phyloP scores from a whole-genome alignment of 2,329 filamentous ascomycete genomes.

The Periconia macrospinosa region DNA sequence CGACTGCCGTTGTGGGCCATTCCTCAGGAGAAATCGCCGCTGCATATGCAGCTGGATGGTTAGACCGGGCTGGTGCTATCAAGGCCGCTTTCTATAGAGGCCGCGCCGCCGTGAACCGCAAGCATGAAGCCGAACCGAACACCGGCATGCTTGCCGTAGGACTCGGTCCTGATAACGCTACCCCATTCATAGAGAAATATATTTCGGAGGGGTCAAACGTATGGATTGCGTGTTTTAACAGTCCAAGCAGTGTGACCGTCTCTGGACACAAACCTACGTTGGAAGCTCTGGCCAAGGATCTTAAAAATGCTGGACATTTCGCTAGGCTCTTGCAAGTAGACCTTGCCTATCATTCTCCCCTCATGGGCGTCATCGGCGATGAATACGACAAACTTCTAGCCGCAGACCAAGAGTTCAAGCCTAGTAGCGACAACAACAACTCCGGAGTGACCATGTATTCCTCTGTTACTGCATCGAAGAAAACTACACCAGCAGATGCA shows the following conservation, averaged over 20 bases:
- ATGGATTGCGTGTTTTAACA: conserved; percentile 34
- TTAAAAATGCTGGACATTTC: conserved; percentile 26
- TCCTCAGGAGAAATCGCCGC: conserved; percentile 33
- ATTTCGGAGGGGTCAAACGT: conserved; percentile 7
- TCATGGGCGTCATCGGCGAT: conserved; percentile 11
- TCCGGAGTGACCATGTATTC: too few relatives aligned
- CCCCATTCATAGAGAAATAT: too few relatives aligned
- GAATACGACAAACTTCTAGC: conserved; percentile 10
- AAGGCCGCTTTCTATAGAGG: conserved; percentile 18
- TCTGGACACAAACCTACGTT: too few relatives aligned
- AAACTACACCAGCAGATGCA: conserved; percentile 5
- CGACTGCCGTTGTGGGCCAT: conserved; percentile 16
- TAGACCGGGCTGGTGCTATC: conserved; percentile 17
- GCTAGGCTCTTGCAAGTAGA: conserved; percentile 17
- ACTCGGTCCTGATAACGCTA: conserved; percentile 8
- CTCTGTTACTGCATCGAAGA: too few relatives aligned
- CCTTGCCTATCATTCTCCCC: conserved; percentile 16
- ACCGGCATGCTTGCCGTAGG: conserved; percentile 28
- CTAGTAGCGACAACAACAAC: too few relatives aligned
- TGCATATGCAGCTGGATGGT: conserved; percentile 14
- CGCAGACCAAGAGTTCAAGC: too few relatives aligned
- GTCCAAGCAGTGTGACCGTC: conserved; percentile 43
- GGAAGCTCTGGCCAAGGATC: too few relatives aligned
- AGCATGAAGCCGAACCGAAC: not conserved
- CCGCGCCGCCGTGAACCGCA: conserved; percentile 12